phyloP scores from a whole-genome alignment of 129 eudicot species.

The Kitagawia praeruptora region DNA sequence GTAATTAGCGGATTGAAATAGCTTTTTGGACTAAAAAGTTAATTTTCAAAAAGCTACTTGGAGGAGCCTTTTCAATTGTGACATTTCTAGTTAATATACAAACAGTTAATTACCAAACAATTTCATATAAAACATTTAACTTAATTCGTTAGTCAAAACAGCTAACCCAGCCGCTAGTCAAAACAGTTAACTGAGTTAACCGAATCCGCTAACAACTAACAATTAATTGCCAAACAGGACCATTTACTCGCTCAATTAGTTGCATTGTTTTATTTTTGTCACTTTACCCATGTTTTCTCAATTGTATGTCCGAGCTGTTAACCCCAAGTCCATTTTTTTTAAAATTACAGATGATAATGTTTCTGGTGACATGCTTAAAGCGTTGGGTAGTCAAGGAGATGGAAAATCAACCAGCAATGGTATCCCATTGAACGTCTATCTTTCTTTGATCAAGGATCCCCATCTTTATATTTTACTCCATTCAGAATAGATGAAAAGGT shows the following conservation, averaged over 20 bases:
- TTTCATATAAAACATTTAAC: no score
- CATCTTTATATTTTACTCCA: neutral
- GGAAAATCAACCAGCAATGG: neutral
- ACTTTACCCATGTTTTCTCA: neutral
- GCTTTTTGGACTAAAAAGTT: no score
- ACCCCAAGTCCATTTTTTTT: neutral
- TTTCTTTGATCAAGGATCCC: neutral
- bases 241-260: neutral
- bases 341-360: neutral
- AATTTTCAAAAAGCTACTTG: no score
- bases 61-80: no score
- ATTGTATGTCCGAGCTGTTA: neutral
- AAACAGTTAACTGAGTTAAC: no score
- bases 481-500: neutral
- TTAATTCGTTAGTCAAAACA: no score
- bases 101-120: no score
- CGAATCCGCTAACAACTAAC: no score
- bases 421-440: neutral
- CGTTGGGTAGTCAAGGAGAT: neutral
- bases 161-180: no score
- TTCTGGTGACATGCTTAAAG: neutral
- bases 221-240: no score
- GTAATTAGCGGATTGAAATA: no score
- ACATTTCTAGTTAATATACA: no score
- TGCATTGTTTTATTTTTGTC: neutral